Evolutionary conservation across 169 alveolate genomes (phyloP).

Genomic region (Plasmodium yoelii): DNA sequence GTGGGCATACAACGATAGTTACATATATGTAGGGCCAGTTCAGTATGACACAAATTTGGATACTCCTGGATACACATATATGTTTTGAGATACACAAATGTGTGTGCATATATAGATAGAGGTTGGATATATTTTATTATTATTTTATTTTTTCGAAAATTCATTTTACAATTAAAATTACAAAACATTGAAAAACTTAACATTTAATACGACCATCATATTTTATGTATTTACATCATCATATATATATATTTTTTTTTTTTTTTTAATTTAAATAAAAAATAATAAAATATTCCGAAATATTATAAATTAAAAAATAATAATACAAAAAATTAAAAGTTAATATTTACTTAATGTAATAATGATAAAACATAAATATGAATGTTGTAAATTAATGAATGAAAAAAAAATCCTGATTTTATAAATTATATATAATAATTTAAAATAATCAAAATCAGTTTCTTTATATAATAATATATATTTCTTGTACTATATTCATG

Average conservation of each 20-base stretch:
- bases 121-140: background rate
- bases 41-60: conserved; percentile 47
- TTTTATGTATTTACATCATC: background rate
- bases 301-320: too few relatives aligned
- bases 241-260: background rate
- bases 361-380: too few relatives aligned
- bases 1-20: conserved; percentile 73
- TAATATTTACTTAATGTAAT: too few relatives aligned
- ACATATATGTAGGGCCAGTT: conserved; percentile 58
- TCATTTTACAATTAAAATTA: background rate
- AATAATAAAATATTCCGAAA: background rate
- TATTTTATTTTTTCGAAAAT: background rate
- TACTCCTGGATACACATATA: conserved; percentile 32
- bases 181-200: background rate
- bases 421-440: too few relatives aligned
- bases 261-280: background rate
- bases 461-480: too few relatives aligned
- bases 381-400: too few relatives aligned
- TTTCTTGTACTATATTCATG: too few relatives aligned
- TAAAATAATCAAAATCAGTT: too few relatives aligned
- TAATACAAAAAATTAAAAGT: too few relatives aligned
- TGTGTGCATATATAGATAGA: background rate
- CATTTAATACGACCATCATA: background rate
- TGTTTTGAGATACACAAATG: conserved; percentile 11
- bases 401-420: too few relatives aligned